Evolutionary conservation across 495 filamentous ascomycete species (phyloP).

Genomic region (Penicillium fimorum): DNA sequence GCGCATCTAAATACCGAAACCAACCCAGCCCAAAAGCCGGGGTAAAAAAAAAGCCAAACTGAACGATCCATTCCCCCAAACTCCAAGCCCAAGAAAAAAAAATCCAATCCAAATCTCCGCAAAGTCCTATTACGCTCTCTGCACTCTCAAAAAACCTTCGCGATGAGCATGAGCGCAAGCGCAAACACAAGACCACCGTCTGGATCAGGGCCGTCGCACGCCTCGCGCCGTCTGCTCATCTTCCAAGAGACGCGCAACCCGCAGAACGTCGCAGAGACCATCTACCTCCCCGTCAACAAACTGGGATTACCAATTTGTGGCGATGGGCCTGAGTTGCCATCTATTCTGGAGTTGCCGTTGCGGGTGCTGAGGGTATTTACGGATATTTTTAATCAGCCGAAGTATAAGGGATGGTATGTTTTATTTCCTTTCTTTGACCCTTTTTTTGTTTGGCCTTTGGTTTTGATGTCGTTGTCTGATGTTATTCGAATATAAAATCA

Average conservation of each 20-base stretch:
- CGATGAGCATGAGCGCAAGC: conserved; percentile 8
- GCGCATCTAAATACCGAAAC: background rate
- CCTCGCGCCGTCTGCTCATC: conserved; percentile 35
- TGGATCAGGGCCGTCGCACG: background rate
- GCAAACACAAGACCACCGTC: background rate
- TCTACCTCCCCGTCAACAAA: conserved; percentile 45
- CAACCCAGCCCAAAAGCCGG: background rate
- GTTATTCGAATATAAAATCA: background rate
- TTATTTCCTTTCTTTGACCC: conserved; percentile 11
- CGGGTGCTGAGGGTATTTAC: conserved; percentile 41
- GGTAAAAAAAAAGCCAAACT: conserved; percentile 9
- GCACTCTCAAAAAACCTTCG: background rate
- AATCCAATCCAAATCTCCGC: conserved; percentile 7
- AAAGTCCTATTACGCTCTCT: conserved; percentile 1
- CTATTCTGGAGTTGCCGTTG: conserved; percentile 42
- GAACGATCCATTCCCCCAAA: background rate
- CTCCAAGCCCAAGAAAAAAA: background rate
- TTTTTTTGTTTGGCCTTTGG: background rate
- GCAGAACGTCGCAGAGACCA: conserved; percentile 28
- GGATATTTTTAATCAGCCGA: conserved; percentile 46
- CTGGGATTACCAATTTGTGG: conserved; percentile 44
- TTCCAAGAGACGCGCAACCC: conserved; percentile 41
- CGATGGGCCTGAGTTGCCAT: conserved; percentile 36
- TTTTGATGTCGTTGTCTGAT: conserved; percentile 12
- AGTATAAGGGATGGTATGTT: conserved; percentile 48